A percentile compares a stretch with the other conserved stretches of the same genome.
Conservation (phyloP, 2,329 filamentous ascomycete genomes). For the Pestalotiopsis sp. region DNA sequence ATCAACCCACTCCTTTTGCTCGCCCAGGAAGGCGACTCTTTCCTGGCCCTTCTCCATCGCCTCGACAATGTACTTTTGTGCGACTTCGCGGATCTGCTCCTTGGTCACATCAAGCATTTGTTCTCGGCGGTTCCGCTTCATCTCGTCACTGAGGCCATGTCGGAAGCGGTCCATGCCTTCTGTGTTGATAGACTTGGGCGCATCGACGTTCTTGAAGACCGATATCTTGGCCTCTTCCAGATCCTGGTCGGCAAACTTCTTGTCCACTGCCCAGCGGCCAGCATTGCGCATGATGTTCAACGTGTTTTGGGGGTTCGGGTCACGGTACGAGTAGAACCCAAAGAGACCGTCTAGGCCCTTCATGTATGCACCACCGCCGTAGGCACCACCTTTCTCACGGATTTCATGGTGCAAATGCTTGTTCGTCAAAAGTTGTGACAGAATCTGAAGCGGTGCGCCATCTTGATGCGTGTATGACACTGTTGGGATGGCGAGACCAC, state of each 20-base stretch:
- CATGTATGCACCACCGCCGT: constrained; percentile 88
- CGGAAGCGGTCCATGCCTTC: constrained; percentile 89
- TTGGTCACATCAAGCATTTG: constrained; percentile 84
- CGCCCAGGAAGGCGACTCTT: constrained; percentile 75
- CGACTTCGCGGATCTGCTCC: constrained; percentile 78
- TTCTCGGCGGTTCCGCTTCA: constrained; percentile 84
- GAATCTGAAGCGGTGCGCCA: constrained; percentile 81
- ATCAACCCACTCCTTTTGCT: constrained; percentile 80
- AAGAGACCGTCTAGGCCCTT: constrained; percentile 82
- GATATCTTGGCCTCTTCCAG: constrained; percentile 95
- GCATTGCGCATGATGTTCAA: constrained; percentile 82
- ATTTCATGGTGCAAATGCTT: constrained; percentile 98
- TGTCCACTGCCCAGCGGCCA: constrained; percentile 81
- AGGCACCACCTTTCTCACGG: constrained; percentile 94
- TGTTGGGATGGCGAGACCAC: constrained; percentile 79
- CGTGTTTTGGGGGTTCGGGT: constrained; percentile 91
- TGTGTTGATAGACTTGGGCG: constrained; percentile 81
- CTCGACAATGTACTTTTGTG: constrained; percentile 80
- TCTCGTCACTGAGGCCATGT: constrained; percentile 81
- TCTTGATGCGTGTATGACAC: constrained; percentile 78
- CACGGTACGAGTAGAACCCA: constrained; percentile 94
- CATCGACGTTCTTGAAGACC: constrained; percentile 90
- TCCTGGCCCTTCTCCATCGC: constrained; percentile 61
- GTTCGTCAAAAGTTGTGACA: constrained; percentile 91
- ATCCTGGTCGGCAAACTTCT: constrained; percentile 79